Base-by-base conservation (phyloP, 129 eudicot genomes). In the Oenanthe sinensis region DNA sequence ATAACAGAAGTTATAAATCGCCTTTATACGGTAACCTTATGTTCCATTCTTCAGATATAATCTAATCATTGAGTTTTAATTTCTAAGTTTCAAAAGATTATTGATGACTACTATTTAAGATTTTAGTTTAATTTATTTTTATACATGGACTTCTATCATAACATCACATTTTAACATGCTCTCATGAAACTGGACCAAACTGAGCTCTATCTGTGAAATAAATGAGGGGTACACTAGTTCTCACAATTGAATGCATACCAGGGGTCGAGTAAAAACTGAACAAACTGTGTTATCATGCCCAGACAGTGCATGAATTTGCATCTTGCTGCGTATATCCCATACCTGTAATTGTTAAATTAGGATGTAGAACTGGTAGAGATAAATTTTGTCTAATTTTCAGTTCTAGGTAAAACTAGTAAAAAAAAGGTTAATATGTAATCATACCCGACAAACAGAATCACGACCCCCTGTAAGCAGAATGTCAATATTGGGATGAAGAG, bases 361-460 rank as follows among this genome's bases (percentile, higher is more conserved):
- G 28, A 65, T 77, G 62, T 28, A 52, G 22, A 33, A n/a, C n/a
- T n/a, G 40, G 37, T 42, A 19, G 15, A 16, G 24, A 39, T 2
- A 71, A 62, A 70, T 15, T 22, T 11, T 46, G 24, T 74, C 2
- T 12, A 45, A 36, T 36, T 44, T n/a, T 36, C 2, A 42, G 82
- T 44, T 52, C 17, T 42, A 40, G 30, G 4, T 39, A 22, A 20
- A 10, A 43, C 4, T 8, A 20, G 22, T 8, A 30, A 76, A 28
- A 40, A 39, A 16, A 36, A 33, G 49, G 37, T 30, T n/a, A 22
- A 12, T 30, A 26, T 70, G 10, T 19, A 13, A 79, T 26, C 90
- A 77, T 92, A 96, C 99, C 93, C 99, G 92, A 80, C 99, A 96
- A 55, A 96, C 99, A 55, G 99, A 96, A 88, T 96, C 99, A 82